Conservation (phyloP, 2,329 filamentous ascomycete species). For the Sporothrix pseudoabietina region DNA sequence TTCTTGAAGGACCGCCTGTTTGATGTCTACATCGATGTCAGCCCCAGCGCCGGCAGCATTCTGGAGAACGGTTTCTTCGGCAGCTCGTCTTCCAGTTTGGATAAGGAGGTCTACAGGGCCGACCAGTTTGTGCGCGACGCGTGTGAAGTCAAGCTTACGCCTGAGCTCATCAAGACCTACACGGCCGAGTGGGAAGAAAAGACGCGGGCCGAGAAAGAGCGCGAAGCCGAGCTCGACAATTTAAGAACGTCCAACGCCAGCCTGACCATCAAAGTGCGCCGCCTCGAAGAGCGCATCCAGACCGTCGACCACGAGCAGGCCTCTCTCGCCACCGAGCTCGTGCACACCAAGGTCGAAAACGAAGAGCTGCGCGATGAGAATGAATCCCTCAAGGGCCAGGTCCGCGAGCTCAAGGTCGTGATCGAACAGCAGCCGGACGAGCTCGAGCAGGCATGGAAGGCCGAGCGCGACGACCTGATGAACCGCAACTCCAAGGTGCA, state of each 20-base stretch:
- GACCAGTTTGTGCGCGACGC: conserved; percentile 93
- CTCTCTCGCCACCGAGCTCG: conserved; percentile 84
- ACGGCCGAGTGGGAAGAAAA: conserved; percentile 91
- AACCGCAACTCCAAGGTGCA: conserved; percentile 90
- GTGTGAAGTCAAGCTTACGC: conserved; percentile 81
- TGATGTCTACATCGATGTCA: conserved; percentile 94
- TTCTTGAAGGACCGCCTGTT: conserved; percentile 95
- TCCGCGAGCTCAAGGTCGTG: conserved; percentile 79
- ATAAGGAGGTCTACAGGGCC: conserved; percentile 94
- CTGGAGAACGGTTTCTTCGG: conserved; percentile 98
- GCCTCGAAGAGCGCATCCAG: conserved; percentile 84
- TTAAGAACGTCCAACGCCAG: conserved; percentile 68
- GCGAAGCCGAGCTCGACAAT: conserved; percentile 76
- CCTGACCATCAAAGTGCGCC: conserved; percentile 75
- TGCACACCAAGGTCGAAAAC: conserved; percentile 91
- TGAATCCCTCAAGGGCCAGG: conserved; percentile 81
- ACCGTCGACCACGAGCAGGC: conserved; percentile 89
- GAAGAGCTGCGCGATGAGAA: conserved; percentile 87
- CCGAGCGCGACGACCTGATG: conserved; percentile 90
- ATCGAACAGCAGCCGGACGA: conserved; percentile 89
- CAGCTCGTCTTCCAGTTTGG: conserved; percentile 80
- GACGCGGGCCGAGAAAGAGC: conserved; percentile 76
- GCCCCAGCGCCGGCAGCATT: conserved; percentile 88
- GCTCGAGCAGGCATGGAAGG: conserved; percentile 77
- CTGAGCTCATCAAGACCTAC: conserved; percentile 79